Conservation (phyloP, 768 basidiomycete genomes). For the Podaxis mareebaensis region DNA sequence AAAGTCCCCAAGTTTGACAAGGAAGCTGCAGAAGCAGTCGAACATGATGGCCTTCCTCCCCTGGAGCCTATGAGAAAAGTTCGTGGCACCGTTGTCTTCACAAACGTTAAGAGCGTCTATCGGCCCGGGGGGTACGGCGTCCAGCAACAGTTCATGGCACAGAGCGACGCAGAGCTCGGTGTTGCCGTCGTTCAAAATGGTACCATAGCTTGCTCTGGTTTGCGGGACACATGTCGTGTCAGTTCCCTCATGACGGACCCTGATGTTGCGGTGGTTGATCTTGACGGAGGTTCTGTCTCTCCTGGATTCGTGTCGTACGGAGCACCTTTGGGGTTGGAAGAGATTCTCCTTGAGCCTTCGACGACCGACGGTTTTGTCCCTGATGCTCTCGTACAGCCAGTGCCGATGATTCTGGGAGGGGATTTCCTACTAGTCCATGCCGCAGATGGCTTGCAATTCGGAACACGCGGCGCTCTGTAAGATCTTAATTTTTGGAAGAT, state of each 20-base stretch:
- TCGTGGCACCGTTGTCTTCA: constrained; percentile 54
- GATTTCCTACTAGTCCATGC: constrained; percentile 57
- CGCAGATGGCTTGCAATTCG: constrained; percentile 74
- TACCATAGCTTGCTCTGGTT: constrained; percentile 49
- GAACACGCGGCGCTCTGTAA: constrained; percentile 69
- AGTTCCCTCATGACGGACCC: constrained; percentile 17
- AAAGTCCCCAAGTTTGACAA: constrained; percentile 69
- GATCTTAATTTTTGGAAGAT: constrained; percentile 27
- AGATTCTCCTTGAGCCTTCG: constrained; percentile 66
- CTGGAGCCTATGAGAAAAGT: constrained; percentile 44
- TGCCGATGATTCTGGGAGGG: constrained; percentile 55
- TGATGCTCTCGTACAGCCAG: constrained; percentile 48
- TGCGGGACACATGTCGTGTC: constrained; percentile 24
- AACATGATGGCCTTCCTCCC: constrained; percentile 77
- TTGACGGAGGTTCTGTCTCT: constrained; percentile 68
- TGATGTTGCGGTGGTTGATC: constrained; percentile 48
- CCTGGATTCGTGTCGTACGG: constrained; percentile 75
- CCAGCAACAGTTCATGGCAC: constrained; percentile 28
- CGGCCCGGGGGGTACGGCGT: constrained; percentile 29
- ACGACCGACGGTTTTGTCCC: constrained; percentile 68
- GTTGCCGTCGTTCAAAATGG: constrained; percentile 48
- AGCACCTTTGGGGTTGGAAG: constrained; percentile 65
- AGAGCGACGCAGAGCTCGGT: constrained; percentile 24
- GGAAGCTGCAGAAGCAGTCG: constrained; percentile 60
- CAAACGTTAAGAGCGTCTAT: constrained; percentile 59